Evolutionary conservation across 1,139 yeast genomes (phyloP), one percentile per base, ranked within the genome.

Genomic region (Debaryomyces udenii): DNA sequence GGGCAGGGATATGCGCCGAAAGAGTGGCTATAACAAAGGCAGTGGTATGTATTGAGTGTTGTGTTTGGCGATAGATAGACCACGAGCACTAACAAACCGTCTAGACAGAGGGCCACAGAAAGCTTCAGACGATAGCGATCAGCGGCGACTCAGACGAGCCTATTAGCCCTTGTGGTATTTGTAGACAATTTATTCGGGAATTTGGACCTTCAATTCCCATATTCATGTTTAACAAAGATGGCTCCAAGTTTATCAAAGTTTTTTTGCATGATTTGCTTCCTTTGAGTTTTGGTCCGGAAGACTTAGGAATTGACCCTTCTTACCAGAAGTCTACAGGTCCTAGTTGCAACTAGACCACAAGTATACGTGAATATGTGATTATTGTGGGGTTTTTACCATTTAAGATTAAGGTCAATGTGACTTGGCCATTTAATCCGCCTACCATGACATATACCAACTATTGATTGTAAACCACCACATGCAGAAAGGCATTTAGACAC

Each of bases 1-100:
- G 93, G 9, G 97, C 86, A 0, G 76, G 86, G 2, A 81, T 90
- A 13, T 93, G 99, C 61, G 99, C 99, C 2, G 99, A 93, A 59
- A 70, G 96, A 41, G 75, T 89, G 1, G 86, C 98, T 0, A 71
- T 88, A 3, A 75, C 80, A 16, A 78, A 78, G 42, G 91, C 95
- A 0, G 75, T 83, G 51, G 75, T 62, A 64, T 43, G 68, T 59
- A 52, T 36, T 6, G 11, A 20, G 22, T 7, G 7, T 5, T 20
- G 22, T 5, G 22, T 7, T 6, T 20, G n/a, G 22, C 22, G 20
- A 14, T 9, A 20, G 23, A 9, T 11, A 28, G 16, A 22, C 11
- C 23, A 13, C 23, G 31, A 24, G 36, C 28, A 26, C 28, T 30
- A 27, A 30, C 27, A 15, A 15, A 16, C 18, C 26, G 11, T 3